Conservation (phyloP, 1,139 yeast genomes). For the Blastobotrys raffinosifermentans region DNA sequence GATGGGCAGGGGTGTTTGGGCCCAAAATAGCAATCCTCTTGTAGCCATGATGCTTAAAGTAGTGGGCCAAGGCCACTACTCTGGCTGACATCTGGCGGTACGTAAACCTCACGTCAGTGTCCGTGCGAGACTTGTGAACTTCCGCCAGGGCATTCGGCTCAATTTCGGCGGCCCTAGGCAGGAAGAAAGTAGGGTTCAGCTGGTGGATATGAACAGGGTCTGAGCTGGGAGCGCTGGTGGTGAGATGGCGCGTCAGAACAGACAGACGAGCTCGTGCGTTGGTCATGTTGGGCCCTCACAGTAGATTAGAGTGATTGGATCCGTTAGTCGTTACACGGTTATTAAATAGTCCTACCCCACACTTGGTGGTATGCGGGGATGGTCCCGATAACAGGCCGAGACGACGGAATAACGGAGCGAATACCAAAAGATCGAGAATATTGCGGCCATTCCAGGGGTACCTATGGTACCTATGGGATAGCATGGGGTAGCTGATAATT, state of each 20-base stretch:
- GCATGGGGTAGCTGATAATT: too few species aligned
- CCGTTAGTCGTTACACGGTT: too few species aligned
- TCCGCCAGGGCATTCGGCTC: constrained; percentile 34
- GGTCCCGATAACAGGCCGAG: too few species aligned
- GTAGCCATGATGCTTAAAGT: constrained; percentile 24
- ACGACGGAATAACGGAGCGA: too few species aligned
- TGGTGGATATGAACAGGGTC: constrained; percentile 8
- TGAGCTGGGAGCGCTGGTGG: neutral
- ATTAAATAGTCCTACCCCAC: too few species aligned
- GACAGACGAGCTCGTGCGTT: neutral
- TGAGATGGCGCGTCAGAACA: neutral
- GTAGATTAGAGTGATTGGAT: too few species aligned
- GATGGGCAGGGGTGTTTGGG: constrained; percentile 37
- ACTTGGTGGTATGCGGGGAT: too few species aligned
- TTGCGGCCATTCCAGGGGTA: too few species aligned
- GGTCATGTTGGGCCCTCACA: too few species aligned
- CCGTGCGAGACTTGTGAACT: constrained; percentile 28
- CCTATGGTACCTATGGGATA: too few species aligned
- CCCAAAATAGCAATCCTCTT: constrained; percentile 33
- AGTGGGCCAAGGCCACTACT: constrained; percentile 31
- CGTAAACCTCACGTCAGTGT: constrained; percentile 24
- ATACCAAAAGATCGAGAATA: too few species aligned
- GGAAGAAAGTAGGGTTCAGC: constrained; percentile 34
- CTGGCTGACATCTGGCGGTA: constrained; percentile 30
- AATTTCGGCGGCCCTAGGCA: constrained; percentile 33